phyloP scores from a whole-genome alignment of 208 protist species.

The Tritrichomonas foetus region DNA sequence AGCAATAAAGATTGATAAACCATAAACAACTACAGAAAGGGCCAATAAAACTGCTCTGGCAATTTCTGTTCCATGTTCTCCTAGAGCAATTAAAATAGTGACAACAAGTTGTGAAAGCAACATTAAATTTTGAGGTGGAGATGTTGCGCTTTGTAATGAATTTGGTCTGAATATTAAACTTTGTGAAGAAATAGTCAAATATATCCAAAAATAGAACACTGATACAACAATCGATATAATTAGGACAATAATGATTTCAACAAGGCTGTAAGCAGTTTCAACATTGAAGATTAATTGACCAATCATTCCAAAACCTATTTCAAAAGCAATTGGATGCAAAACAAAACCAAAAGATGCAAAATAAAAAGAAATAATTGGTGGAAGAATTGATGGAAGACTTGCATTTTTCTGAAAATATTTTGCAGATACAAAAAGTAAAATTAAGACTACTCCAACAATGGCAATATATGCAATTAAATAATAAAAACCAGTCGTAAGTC shows the following conservation, averaged over 20 bases:
- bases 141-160: not conserved
- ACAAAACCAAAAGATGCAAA: not conserved
- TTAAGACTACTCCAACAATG: no score
- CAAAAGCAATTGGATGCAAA: constrained; percentile 4
- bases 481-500: not conserved
- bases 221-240: not conserved
- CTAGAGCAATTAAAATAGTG: no score
- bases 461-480: not conserved
- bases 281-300: not conserved
- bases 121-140: no score
- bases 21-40: no score
- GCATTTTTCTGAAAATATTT: not conserved
- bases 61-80: no score
- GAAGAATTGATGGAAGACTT: not conserved
- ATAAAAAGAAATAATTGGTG: constrained; percentile 5
- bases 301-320: not conserved
- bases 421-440: not conserved
- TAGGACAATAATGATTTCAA: not conserved
- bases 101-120: no score
- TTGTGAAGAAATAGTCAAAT: not conserved
- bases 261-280: not conserved
- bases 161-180: not conserved
- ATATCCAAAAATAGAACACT: not conserved
- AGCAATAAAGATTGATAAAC: no score
- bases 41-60: no score